Base-by-base conservation (phyloP, 2,329 filamentous ascomycete species). In the Beauveria varroae region DNA sequence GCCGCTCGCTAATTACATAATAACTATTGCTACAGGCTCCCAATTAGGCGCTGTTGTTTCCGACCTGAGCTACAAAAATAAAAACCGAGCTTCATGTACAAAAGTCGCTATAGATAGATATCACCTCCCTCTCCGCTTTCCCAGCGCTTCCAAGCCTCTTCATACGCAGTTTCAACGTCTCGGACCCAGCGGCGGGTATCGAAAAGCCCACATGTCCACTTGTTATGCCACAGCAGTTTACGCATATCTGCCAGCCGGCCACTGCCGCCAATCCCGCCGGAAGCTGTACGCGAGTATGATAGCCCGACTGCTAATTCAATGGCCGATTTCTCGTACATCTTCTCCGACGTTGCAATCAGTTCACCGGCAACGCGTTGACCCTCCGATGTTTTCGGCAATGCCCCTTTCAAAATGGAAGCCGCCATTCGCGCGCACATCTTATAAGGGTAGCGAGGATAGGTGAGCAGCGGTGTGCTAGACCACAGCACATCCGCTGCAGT, bases 341-440 rank as follows among this genome's bases (percentile, higher is more conserved):
- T 83, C 67, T 99, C 95, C 60, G 84, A 86, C 5, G 74, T 75
- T 0, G 89, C 90, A 61, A 96, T 91, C 34, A 99, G 80, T 62
- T 97, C 91, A 20, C 76, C 72, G 0, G 88, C 88, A 0, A 89
- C 90, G 62, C 77, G 78, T 7, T 78, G 76, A 3, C 93, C 92
- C n/a, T 86, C 84, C 1, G 79, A 75, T 0, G 79, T 81, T 66
- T 86, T 88, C 0, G 95, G 95, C 3, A 99, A 77, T 0, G 95
- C 95, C 18, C 95, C 95, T 65, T 86, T 90, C 34, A 99, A 81
- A 61, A 99, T 98, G 12, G 91, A 96, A 7, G 95, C 93, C 7
- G 93, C 95, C 89, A 99, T 99, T 59, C 95, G 89, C 49, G 91
- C 96, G 74, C 95, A 99, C 95, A 99, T 99, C 75, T 99, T 99